Conservation (phyloP, 2,329 filamentous ascomycete species). For the Aspergillus sp. region DNA sequence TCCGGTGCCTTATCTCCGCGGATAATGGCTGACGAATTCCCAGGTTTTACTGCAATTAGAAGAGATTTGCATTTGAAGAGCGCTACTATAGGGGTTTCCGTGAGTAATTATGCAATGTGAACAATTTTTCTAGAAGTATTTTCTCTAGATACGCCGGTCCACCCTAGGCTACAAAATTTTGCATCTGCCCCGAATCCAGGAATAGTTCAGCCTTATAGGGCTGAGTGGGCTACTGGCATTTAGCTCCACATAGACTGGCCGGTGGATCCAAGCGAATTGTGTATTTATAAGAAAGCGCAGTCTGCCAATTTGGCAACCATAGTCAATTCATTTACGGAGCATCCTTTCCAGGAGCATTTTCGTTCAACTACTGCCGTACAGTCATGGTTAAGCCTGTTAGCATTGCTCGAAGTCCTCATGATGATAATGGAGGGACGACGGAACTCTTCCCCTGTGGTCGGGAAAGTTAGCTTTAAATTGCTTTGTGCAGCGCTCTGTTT, state of each 20-base stretch:
- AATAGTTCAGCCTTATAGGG: slow-evolving; percentile 6
- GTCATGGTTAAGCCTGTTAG: background rate
- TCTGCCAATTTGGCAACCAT: background rate
- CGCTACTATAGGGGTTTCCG: too few relatives aligned
- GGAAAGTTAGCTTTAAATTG: slow-evolving; percentile 4
- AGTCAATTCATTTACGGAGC: background rate
- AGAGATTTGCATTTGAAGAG: background rate
- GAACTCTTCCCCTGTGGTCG: background rate
- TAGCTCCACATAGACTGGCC: background rate
- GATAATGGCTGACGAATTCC: background rate
- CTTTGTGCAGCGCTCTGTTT: slow-evolving; percentile 10
- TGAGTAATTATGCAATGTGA: too few relatives aligned
- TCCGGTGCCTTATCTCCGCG: background rate
- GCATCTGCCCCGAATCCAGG: background rate
- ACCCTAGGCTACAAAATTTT: background rate
- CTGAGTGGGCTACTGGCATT: background rate
- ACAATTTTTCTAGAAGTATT: too few relatives aligned
- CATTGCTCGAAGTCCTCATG: background rate
- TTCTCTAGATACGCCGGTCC: background rate
- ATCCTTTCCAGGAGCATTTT: background rate
- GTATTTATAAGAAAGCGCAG: background rate
- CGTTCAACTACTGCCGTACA: background rate
- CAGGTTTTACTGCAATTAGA: background rate
- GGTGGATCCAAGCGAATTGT: background rate
- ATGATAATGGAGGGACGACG: background rate